A percentile compares a stretch with the other conserved stretches of the same genome.
Evolutionary conservation across 202 grass and related monocot genomes (phyloP).

Genomic region (Bolboschoenoplectus hybrid): DNA sequence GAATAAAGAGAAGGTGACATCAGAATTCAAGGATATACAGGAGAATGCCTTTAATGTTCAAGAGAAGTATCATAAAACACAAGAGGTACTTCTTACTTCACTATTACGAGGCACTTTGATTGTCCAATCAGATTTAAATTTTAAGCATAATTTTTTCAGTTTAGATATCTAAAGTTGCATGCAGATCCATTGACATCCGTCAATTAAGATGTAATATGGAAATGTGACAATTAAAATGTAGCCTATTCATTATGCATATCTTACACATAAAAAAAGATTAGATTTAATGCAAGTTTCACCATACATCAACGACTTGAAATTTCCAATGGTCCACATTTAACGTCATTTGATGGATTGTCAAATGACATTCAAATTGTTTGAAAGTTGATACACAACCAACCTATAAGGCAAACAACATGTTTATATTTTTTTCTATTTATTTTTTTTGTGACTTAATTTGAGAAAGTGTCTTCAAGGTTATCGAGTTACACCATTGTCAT

Average conservation of each 20-base stretch:
- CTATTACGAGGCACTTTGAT: not conserved
- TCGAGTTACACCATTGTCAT: not conserved
- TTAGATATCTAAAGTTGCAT: not conserved
- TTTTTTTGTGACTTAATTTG: not conserved
- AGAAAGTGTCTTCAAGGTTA: not conserved
- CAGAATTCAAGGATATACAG: constrained; percentile 70
- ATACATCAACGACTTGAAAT: not conserved
- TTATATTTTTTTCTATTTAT: not conserved
- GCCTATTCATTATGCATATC: not conserved
- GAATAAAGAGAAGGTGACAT: constrained; percentile 64
- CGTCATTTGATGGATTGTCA: constrained; percentile 2
- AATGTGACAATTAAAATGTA: not conserved
- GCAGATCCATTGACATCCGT: not conserved
- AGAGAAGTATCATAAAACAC: constrained; percentile 83
- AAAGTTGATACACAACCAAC: not conserved
- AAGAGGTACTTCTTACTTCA: constrained; percentile 60
- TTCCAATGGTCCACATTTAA: not conserved
- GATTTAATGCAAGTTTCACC: not conserved
- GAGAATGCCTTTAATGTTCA: constrained; percentile 76
- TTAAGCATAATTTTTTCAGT: constrained; percentile 20
- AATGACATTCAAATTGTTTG: constrained; percentile 1
- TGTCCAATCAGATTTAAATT: constrained; percentile 28
- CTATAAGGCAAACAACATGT: not conserved
- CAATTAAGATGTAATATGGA: not conserved
- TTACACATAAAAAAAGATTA: not conserved